Base-by-base conservation (phyloP, 2,329 filamentous ascomycete genomes). In the Diaporthe caulivora region DNA sequence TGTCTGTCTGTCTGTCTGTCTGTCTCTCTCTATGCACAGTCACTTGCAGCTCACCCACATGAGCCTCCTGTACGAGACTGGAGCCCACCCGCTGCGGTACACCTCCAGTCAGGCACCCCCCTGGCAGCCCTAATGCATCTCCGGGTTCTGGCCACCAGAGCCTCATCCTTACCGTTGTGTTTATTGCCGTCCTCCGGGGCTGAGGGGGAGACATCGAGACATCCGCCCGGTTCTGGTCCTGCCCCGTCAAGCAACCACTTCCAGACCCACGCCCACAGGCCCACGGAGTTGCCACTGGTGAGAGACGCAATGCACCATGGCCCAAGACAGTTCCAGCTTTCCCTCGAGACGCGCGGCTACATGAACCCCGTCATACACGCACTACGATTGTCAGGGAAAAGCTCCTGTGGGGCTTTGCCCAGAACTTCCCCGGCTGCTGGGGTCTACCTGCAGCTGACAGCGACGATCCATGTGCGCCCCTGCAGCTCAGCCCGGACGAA, bases 121-220 rank as follows among this genome's bases (percentile, higher is more conserved):
- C 62, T 67, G 62, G 62, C 62, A 67, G 62, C 62, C 62, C 62
- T 67, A 67, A 67, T 67, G 62, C 62, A 67, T 26, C 47, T 67
- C 44, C 62, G 47, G 62, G 21, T 67, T 40, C 62, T 67, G 40
- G 13, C 37, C 60, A 44, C 47, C 62, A 67, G 62, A 67, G 62
- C 62, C 62, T 53, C 62, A 67, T 53, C 44, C 62, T 53, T 37
- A 34, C 31, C 44, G 6, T 26, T 15, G n/a, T 40, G 29, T 53
- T 26, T 10, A 40, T 40, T n/a, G 62, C 62, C 21, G 17, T 51
- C 29, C 60, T 49, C 42, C n/a, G 10, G 2, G 13, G n/a, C n/a
- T n/a, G n/a, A n/a, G 29, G 37, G 37, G 37, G 7, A n/a, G n/a
- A 17, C 11, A 47, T 21, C 26, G 10, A 65, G 6, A 34, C 26